A percentile compares a stretch with the other conserved stretches of the same genome.
Evolutionary conservation across 768 basidiomycete genomes (phyloP).

Genomic region (Amanita jacksonii): DNA sequence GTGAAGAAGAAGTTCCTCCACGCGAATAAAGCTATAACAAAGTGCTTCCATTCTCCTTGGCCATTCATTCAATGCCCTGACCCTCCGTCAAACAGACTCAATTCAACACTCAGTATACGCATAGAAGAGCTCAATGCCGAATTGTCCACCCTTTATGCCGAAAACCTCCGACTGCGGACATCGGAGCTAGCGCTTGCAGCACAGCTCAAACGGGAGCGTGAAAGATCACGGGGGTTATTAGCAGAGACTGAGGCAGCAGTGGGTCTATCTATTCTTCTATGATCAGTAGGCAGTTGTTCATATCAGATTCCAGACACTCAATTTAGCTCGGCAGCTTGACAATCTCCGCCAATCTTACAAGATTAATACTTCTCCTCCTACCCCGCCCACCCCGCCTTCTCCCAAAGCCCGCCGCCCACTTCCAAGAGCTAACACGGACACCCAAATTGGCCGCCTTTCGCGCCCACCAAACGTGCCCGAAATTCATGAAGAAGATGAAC

Average conservation of each 20-base stretch:
- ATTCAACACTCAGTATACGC: constrained; percentile 75
- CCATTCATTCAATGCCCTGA: not conserved
- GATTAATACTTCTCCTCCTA: constrained; percentile 23
- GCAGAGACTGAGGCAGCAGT: constrained; percentile 71
- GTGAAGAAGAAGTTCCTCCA: constrained; percentile 91
- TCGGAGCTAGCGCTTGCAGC: constrained; percentile 69
- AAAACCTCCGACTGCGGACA: constrained; percentile 74
- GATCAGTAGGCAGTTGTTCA: constrained; percentile 8
- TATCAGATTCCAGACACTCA: constrained; percentile 33
- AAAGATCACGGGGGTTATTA: constrained; percentile 64
- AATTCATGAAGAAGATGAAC: constrained; percentile 62
- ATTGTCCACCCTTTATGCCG: constrained; percentile 72
- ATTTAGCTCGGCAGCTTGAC: constrained; percentile 55
- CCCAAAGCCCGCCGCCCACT: constrained; percentile 42
- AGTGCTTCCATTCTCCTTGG: constrained; percentile 34
- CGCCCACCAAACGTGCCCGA: constrained; percentile 57
- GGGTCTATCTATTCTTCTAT: constrained; percentile 15
- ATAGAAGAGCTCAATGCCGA: constrained; percentile 80
- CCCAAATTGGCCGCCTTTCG: constrained; percentile 44
- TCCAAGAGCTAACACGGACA: constrained; percentile 24
- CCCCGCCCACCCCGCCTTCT: constrained; percentile 36
- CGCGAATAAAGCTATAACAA: constrained; percentile 87
- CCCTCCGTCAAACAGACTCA: constrained; percentile 42
- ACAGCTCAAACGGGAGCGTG: constrained; percentile 73
- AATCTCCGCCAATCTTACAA: constrained; percentile 56